Evolutionary conservation across 208 protist species (phyloP).

Genomic region (Trypanosomatidae sp.): DNA sequence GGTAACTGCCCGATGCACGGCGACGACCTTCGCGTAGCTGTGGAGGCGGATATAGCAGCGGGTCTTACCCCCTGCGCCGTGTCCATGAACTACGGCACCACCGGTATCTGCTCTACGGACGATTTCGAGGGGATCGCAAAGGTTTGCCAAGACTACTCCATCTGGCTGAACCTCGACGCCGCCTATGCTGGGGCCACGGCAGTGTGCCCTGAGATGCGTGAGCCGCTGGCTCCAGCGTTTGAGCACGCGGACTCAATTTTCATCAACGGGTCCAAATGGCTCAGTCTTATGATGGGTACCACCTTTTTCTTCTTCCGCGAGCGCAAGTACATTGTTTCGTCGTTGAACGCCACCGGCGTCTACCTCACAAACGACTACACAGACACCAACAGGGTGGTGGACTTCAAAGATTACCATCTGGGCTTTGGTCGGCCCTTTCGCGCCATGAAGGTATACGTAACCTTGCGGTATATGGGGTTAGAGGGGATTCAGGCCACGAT

Average conservation of each 20-base stretch:
- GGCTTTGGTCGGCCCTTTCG: constrained; percentile 62
- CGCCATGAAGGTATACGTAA: constrained; percentile 64
- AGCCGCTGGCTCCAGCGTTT: constrained; percentile 28
- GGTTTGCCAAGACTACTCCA: constrained; percentile 28
- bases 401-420: constrained; percentile 80
- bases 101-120: constrained; percentile 54
- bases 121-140: constrained; percentile 37
- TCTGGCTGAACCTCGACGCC: constrained; percentile 67
- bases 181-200: constrained; percentile 58
- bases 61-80: constrained; percentile 59
- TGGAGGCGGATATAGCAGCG: constrained; percentile 45
- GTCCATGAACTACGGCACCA: constrained; percentile 55
- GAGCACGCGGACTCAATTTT: constrained; percentile 39
- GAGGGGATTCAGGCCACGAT: constrained; percentile 52
- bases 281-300: constrained; percentile 43
- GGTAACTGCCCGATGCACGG: constrained; percentile 48
- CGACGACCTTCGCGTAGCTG: constrained; percentile 26
- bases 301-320: constrained; percentile 55
- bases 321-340: constrained; percentile 36
- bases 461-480: constrained; percentile 51
- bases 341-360: constrained; percentile 42
- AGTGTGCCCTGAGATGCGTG: constrained; percentile 58
- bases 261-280: constrained; percentile 72
- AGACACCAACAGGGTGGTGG: constrained; percentile 28
- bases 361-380: constrained; percentile 51